These are phyloP conservation scores for Irpex sp. DNA, from an alignment of 1,284 basidiomycete genomes.

Conservation along the genomic window DNA sequence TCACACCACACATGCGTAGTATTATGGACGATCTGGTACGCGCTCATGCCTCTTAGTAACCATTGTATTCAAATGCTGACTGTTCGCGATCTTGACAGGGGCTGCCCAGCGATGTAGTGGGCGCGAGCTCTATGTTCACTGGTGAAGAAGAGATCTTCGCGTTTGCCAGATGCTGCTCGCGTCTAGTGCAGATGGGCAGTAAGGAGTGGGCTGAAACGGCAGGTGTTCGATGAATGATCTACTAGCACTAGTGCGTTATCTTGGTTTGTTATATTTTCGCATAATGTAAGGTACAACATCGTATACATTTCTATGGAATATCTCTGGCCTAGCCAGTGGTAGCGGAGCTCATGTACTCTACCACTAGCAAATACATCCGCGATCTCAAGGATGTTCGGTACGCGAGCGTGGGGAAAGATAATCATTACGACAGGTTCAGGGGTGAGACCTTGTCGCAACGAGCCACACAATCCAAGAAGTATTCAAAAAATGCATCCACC, in stretches of 20 bases:
- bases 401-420: background rate
- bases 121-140: conserved; percentile 83
- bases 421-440: conserved; percentile 33
- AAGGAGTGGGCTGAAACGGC: conserved; percentile 79
- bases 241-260: background rate
- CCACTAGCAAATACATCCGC: too few relatives aligned
- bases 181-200: conserved; percentile 90
- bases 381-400: too few relatives aligned
- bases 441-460: conserved; percentile 58
- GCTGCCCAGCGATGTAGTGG: conserved; percentile 70
- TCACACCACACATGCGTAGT: conserved; percentile 81
- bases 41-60: background rate
- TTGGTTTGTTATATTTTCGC: background rate
- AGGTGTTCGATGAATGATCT: conserved; percentile 20
- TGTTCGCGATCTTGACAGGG: conserved; percentile 46
- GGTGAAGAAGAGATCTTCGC: conserved; percentile 95
- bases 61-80: background rate
- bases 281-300: background rate
- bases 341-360: background rate
- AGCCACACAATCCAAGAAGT: conserved; percentile 58
- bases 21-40: conserved; percentile 89
- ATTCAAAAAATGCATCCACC: conserved; percentile 61
- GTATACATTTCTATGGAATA: background rate
- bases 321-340: background rate
- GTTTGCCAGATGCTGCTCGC: conserved; percentile 88